Evolutionary conservation across 768 basidiomycete genomes (phyloP), one percentile per base, ranked within the genome.

Genomic region (Mrakia blollopis): DNA sequence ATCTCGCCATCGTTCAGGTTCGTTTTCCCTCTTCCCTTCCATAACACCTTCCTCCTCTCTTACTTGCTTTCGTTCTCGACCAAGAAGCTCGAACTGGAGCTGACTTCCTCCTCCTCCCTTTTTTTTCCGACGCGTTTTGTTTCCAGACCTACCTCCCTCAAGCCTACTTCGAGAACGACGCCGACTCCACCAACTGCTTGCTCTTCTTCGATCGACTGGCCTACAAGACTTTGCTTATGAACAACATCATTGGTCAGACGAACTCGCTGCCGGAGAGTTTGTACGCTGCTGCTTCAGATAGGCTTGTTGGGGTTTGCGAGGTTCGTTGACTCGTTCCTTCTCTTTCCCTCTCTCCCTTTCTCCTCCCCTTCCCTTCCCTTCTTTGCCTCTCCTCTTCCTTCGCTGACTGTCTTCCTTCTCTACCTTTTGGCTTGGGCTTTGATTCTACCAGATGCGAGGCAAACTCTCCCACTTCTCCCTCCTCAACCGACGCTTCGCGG

Each of bases 271-370:
- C 94, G 9, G 92, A 93, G 54, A 89, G 92, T 5, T 88, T 98
- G 32, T 92, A 91, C 79, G 89, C 90, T 0, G 86, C 89, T 57
- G 91, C 94, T 0, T 91, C 93, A 0, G 95, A 97, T 73, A 87
- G 80, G 0, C 87, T 98, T 18, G 94, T 97, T n/a, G 93, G 93
- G 25, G 89, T 97, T 52, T 98, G 96, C 84, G 96, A 98, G 87
- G 92, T 92, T 78, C 41, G 87, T 52, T 13, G 44, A 11, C 25
- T 18, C 32, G 10, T 21, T 9, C 39, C 63, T 18, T 65, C 63
- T 2, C 30, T 14, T 65, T 11, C 3, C 18, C 32, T 21, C 63
- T 39, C 23, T 37, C 44, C 44, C 39, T 5, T 9, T 41, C 10
- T 39, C 28, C 32, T 47, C 41, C 25, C 39, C 62, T 35, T 35